These are phyloP conservation scores for Cicer cuneatum DNA, from an alignment of 306 rosid species.

Conservation along the genomic window DNA sequence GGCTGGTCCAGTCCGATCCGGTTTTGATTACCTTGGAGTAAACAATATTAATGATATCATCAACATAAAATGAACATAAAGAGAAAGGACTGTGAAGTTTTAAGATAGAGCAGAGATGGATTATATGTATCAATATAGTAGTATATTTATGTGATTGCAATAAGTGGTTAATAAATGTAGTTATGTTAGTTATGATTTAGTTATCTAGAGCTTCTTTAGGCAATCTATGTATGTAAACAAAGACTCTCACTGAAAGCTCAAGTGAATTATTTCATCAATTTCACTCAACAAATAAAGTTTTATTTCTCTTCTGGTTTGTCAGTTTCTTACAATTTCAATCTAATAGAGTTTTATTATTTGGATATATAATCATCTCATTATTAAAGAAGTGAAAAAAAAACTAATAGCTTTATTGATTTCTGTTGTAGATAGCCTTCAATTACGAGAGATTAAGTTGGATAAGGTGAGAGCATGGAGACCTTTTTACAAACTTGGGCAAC, in stretches of 20 bases:
- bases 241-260: background rate
- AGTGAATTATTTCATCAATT: background rate
- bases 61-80: background rate
- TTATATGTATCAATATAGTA: background rate
- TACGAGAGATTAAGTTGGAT: constrained; percentile 88
- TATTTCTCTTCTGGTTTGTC: background rate
- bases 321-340: background rate
- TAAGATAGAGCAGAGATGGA: background rate
- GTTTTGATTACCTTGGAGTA: no score
- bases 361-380: background rate
- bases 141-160: no score
- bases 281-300: constrained; percentile 1
- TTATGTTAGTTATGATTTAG: background rate
- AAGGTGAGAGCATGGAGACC: constrained; percentile 89
- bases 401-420: constrained; percentile 39
- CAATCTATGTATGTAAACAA: background rate
- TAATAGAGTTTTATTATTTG: background rate
- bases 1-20: no score
- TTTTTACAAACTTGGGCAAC: constrained; percentile 68
- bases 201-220: constrained; percentile 16
- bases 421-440: constrained; percentile 66
- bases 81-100: background rate
- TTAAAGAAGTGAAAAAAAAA: constrained; percentile 21
- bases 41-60: background rate
- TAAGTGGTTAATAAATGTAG: background rate